Base-by-base conservation (phyloP, 129 eudicot genomes). In the Pseudognaphalium luteoalbum region DNA sequence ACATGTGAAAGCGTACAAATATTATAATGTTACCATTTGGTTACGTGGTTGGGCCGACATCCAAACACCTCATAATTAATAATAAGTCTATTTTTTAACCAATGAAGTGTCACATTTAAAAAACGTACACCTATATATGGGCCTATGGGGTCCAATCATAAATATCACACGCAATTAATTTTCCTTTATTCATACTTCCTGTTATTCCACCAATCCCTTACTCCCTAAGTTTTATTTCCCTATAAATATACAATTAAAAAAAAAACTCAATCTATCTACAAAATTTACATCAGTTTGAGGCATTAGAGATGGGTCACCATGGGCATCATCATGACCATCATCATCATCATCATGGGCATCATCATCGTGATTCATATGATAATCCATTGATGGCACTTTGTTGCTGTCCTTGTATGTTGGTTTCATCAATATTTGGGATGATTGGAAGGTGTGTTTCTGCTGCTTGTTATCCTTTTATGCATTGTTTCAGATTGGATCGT, bases 391-490 rank as follows among this genome's bases (percentile, higher is more conserved):
- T 83, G 74, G 74, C 88, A 22, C 75, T 82, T 30, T 83, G 81
- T 28, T 88, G 90, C 65, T 88, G 93, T 73, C 88, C 93, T 41
- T 82, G 87, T 71, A 59, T 78, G 65, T 21, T 86, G 57, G 67
- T 89, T 41, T 51, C 90, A 15, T 87, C 87, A 37, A 67, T 81
- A 20, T 81, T 83, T 72, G 69, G 51, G 50, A 71, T 74, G 78
- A 59, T 84, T 35, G 84, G 90, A 80, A 89, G 85, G 84, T 87
- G 96, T 83, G 16, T 83, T 71, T 71, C 84, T 67, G 86, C 62
- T 39, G 88, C 88, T 81, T 88, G 86, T 78, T 87, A 76, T 62
- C 96, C 96, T 39, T 41, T 89, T 39, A 77, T 87, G 85, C 88
- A 76, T 75, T 90, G 96, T 74, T 87, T 90, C 58, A 87, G 92